Evolutionary conservation across 352 stramenopile genomes (phyloP), one percentile per base, ranked within the genome.

Genomic region (Phytophthora constricta): DNA sequence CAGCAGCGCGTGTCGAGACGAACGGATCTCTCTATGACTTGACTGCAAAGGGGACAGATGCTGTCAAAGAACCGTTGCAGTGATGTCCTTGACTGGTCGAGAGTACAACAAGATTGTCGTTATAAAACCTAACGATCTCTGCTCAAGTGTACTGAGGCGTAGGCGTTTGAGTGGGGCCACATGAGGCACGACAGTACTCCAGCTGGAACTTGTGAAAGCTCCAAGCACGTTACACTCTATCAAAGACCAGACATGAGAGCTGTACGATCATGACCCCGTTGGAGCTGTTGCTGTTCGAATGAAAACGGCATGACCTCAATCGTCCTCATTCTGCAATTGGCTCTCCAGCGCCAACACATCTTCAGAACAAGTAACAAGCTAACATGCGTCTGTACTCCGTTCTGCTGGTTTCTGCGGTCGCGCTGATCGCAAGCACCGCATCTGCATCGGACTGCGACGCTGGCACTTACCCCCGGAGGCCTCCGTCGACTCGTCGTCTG

Each of bases 261-360:
- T 47, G 41, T 47, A 47, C 41, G 14, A 9, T 10, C 41, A 23
- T 47, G 41, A 47, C 41, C 41, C 41, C 17, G 19, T 47, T 7
- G 19, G 16, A 20, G 41, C 41, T 47, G 4, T 4, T 47, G 41
- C 41, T 47, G 41, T 47, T 47, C 41, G 41, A 47, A 47, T 47
- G 16, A 47, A 47, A n/a, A 23, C 16, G 3, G 19, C n/a, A 42
- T 16, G 4, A 3, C 34, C 4, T 17, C 2, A 4, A 47, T 47
- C 41, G 13, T 47, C 41, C 7, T 47, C 41, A 47, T 47, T 47
- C 41, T 47, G 41, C 41, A 47, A 47, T 47, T 47, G 41, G 41
- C 16, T 20, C 22, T 47, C 41, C 7, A 47, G 13, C 16, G 41
- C 41, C 41, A 23, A n/a, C 17, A 23, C 41, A 10, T 42, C 34